These are phyloP conservation scores for Suillus tomentosus DNA, from an alignment of 768 basidiomycete species.

Conservation along the genomic window DNA sequence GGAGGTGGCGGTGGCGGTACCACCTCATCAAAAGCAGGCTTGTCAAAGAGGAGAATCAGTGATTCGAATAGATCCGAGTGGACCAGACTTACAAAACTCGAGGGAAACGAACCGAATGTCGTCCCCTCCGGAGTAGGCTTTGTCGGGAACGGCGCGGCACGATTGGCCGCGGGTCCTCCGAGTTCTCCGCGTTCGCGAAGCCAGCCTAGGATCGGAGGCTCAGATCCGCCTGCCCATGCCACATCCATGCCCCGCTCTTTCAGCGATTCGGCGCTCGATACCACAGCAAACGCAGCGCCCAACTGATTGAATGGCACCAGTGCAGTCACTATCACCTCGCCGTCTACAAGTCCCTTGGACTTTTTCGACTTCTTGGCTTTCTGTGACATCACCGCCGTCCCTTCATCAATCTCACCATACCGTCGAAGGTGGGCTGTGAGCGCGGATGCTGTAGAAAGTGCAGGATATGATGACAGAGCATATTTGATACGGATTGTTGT, in stretches of 20 bases:
- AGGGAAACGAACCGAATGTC: constrained; percentile 65
- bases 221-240: constrained; percentile 68
- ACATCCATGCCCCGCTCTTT: constrained; percentile 67
- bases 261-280: constrained; percentile 57
- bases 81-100: constrained; percentile 40
- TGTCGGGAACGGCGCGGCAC: constrained; percentile 27
- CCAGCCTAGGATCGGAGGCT: constrained; percentile 74
- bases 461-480: constrained; percentile 52
- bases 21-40: constrained; percentile 2
- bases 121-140: constrained; percentile 18
- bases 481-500: constrained; percentile 80
- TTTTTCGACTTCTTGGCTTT: constrained; percentile 50
- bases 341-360: constrained; percentile 39
- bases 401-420: constrained; percentile 65
- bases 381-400: constrained; percentile 67
- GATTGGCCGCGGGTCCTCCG: constrained; percentile 26
- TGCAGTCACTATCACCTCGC: constrained; percentile 62
- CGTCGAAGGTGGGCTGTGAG: constrained; percentile 46
- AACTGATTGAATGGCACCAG: constrained; percentile 78
- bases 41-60: background rate
- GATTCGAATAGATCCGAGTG: constrained; percentile 8
- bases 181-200: constrained; percentile 71
- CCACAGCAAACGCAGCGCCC: constrained; percentile 73
- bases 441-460: constrained; percentile 23
- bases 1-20: constrained; percentile 13